These are phyloP conservation scores for Nothomitra cinnamomea DNA, from an alignment of 2,329 filamentous ascomycete genomes.

Conservation along the genomic window DNA sequence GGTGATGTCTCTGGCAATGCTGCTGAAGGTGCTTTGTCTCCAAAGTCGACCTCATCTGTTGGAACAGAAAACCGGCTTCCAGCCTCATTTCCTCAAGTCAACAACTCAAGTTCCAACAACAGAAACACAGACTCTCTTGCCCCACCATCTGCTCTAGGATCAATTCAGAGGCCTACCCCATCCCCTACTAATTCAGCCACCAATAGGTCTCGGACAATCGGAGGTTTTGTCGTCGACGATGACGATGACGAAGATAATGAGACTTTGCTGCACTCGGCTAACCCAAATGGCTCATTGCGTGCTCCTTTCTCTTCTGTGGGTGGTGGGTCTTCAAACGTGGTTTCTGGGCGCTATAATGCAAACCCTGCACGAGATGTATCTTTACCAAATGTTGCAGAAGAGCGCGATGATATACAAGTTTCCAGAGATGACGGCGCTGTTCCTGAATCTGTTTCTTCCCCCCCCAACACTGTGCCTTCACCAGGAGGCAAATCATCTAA, in stretches of 20 bases:
- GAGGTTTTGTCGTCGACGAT: conserved; percentile 46
- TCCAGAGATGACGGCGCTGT: conserved; percentile 19
- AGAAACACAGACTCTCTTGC: neutral
- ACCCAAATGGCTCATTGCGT: conserved; percentile 27
- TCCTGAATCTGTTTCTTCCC: conserved; percentile 13
- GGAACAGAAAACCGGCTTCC: neutral
- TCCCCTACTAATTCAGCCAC: neutral
- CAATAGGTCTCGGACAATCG: conserved; percentile 34
- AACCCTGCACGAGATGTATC: conserved; percentile 11
- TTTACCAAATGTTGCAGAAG: conserved; percentile 6
- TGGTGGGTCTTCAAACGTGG: neutral
- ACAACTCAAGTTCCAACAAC: neutral
- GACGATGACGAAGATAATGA: conserved; percentile 41
- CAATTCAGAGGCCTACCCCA: conserved; percentile 1
- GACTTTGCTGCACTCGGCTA: conserved; percentile 12
- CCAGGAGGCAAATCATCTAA: conserved; percentile 8
- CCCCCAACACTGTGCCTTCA: conserved; percentile 9
- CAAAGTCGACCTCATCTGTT: neutral
- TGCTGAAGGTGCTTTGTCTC: conserved; percentile 2
- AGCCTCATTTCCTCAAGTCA: neutral
- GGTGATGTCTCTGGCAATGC: conserved; percentile 9
- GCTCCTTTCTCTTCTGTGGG: neutral
- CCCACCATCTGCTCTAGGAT: neutral
- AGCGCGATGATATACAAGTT: conserved; percentile 17
- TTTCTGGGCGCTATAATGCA: conserved; percentile 9